Evolutionary conservation across 192 early-diverging fungal genomes (phyloP), one percentile per base, ranked within the genome.

Genomic region (Linderina pennispora): DNA sequence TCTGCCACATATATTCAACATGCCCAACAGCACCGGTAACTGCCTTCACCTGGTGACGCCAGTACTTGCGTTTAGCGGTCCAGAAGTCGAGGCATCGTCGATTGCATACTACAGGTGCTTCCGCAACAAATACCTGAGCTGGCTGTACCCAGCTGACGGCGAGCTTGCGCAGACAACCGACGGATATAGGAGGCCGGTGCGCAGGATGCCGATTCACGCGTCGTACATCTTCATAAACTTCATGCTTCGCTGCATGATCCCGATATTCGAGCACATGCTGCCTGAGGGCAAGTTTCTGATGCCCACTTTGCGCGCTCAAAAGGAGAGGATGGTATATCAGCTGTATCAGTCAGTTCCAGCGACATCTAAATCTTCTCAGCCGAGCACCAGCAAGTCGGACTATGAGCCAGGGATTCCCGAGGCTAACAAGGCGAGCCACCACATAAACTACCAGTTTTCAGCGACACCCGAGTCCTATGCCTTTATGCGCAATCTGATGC

Each of bases 121-220:
- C 17, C 48, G 48, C 38, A 54, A 49, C 25, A 50, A 45, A 0
- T 71, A 71, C 42, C 36, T 71, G 11, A 49, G 44, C 8, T 63
- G 67, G 67, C 63, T 71, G 38, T 63, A 59, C 26, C 55, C 55
- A 3, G 25, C 55, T 5, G 25, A n/a, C n/a, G n/a, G n/a, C n/a
- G n/a, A n/a, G n/a, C n/a, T n/a, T n/a, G n/a, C n/a, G n/a, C n/a
- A n/a, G n/a, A n/a, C n/a, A n/a, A n/a, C n/a, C n/a, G n/a, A n/a
- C n/a, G n/a, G n/a, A n/a, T n/a, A n/a, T n/a, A n/a, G n/a, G n/a
- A 36, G 41, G 4, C 34, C 44, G 26, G 33, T 49, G 14, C 53
- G 58, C 14, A 53, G 46, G 8, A 38, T 62, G 16, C 66, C 66
- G 2, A 28, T 70, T 7, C 50, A 54, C 15, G 59, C 38, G 0